Base-by-base conservation (phyloP, 2,329 filamentous ascomycete genomes). In the Diaporthe capsici region DNA sequence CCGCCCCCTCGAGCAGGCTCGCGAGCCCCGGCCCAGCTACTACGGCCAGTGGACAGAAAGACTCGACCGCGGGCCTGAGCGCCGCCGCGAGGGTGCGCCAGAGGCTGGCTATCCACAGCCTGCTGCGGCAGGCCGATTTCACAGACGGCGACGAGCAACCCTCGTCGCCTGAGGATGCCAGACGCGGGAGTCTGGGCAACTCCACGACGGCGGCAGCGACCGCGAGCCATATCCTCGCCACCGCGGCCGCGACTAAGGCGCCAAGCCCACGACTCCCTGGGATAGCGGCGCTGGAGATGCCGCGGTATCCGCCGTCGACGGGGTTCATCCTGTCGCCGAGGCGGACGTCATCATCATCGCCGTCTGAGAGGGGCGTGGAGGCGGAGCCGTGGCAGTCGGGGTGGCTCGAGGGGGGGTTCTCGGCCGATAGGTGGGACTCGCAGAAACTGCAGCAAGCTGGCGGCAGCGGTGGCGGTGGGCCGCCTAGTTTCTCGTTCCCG, bases 41-140 rank as follows among this genome's bases (percentile, higher is more conserved):
- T 2, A n/a, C 58, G 2, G n/a, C 17, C 22, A 65, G 3, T 65
- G 77, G 61, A 22, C 72, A 28, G 72, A 79, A 67, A 8, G 70
- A 75, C 3, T 49, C 44, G 3, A 34, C 49, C 4, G 57, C 60
- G 15, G 63, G 74, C 10, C 75, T 81, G 2, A 79, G 79, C 13
- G 73, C 77, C 20, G 80, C 78, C 6, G 80, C 79, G 10, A 77
- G 77, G 25, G 77, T 78, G 4, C 73, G 80, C 49, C 78, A 81
- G 70, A 71, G 79, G 25, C 71, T 83, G 39, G 80, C 81, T 1
- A 79, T 82, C 2, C 82, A 83, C 60, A 83, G 82, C 53, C 77
- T 82, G 2, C 74, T 83, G 12, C 74, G 80, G 10, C 78, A 80
- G 71, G 80, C 80, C 4, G 77, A 78, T 12, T 82, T 82, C 63